Percentiles rank a stretch among this genome's conserved stretches.
phyloP scores from a whole-genome alignment of 2,329 filamentous ascomycete species.

The Fusarium palustre region DNA sequence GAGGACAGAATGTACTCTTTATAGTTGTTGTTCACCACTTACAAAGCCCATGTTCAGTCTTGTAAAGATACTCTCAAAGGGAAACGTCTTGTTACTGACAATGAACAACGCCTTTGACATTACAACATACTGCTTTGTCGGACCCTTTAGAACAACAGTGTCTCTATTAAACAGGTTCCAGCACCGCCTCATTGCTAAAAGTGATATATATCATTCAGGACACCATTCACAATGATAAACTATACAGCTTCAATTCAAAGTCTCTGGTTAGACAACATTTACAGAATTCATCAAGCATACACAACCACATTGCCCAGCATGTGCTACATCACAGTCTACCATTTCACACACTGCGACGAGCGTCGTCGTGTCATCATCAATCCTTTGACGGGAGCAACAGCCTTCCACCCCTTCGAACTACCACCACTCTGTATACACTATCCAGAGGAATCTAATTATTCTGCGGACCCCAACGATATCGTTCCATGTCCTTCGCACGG shows the following conservation, averaged over 20 bases:
- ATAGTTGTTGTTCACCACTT: not conserved
- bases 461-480: rapidly evolving
- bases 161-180: not conserved
- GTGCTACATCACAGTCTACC: constrained; percentile 24
- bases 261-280: not conserved
- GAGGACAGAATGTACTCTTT: not conserved
- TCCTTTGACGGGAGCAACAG: not conserved
- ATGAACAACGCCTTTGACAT: not conserved
- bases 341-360: constrained; percentile 31
- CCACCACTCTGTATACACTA: constrained; percentile 12
- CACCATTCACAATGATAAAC: not conserved
- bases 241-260: not conserved
- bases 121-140: constrained; percentile 3
- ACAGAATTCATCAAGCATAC: not conserved
- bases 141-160: not conserved
- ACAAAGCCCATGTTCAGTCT: not conserved
- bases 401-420: constrained; percentile 30
- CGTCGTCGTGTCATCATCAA: constrained; percentile 29
- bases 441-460: rapidly evolving
- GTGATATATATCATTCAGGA: not conserved
- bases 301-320: not conserved
- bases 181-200: not conserved
- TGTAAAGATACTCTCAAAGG: not conserved
- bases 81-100: not conserved
- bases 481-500: constrained; percentile 12